Evolutionary conservation across 1,284 basidiomycete genomes (phyloP).

Genomic region (Coriolopsis trogii): DNA sequence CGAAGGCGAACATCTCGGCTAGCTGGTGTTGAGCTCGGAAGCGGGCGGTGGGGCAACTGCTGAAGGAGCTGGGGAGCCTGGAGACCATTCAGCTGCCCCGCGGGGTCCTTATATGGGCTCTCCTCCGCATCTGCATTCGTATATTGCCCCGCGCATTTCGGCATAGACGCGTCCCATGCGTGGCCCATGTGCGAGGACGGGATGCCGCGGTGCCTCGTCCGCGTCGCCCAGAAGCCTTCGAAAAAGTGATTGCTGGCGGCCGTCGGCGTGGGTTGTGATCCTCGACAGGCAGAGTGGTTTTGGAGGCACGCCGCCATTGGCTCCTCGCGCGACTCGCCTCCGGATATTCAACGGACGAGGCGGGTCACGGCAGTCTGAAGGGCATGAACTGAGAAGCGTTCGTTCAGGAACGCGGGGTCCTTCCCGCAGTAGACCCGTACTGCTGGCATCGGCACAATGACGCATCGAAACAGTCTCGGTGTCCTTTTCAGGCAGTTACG

Average conservation of each 20-base stretch:
- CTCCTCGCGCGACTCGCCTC: neutral
- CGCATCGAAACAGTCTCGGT: neutral
- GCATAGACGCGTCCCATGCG: neutral
- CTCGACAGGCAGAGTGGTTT: neutral
- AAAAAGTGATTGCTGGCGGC: neutral
- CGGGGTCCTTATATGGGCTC: conserved; percentile 15
- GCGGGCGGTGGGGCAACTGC: neutral
- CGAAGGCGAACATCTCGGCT: conserved; percentile 30
- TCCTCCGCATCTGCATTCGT: neutral
- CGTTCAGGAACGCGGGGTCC: conserved; percentile 12
- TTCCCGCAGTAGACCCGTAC: neutral
- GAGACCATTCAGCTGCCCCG: neutral
- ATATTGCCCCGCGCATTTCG: neutral
- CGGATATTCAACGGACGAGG: conserved; percentile 23
- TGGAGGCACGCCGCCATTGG: neutral
- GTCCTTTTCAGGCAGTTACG: neutral
- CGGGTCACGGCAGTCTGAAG: conserved; percentile 13
- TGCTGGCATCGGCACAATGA: conserved; percentile 7
- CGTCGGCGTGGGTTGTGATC: neutral
- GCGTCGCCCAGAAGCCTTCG: neutral
- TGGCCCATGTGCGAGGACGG: conserved; percentile 1
- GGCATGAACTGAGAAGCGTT: conserved; percentile 13
- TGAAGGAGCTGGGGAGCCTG: conserved; percentile 16
- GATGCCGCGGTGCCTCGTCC: conserved; percentile 3
- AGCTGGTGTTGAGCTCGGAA: conserved; percentile 1